These are phyloP conservation scores for Crotalaria pallida DNA, from an alignment of 306 rosid species.

Conservation along the genomic window DNA sequence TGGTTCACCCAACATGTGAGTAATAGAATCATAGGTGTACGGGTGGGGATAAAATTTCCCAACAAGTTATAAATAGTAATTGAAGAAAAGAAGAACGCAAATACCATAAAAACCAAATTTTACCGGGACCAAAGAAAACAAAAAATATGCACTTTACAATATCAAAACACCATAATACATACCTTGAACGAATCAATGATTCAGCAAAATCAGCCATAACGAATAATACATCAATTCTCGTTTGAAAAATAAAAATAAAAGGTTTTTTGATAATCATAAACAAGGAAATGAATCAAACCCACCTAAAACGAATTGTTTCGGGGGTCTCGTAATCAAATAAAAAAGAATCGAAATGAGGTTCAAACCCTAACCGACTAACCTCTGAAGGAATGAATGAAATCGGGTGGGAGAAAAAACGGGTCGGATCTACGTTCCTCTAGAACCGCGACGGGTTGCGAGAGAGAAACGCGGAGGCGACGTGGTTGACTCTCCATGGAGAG, in stretches of 20 bases:
- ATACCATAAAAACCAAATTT: too few species aligned
- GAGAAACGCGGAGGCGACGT: slow-evolving; percentile 31
- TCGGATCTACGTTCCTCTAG: slow-evolving; percentile 29
- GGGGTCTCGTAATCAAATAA: too few species aligned
- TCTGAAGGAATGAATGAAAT: slow-evolving; percentile 30
- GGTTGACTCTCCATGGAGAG: slow-evolving; percentile 25
- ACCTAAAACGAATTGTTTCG: not conserved
- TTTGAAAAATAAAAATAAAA: not conserved
- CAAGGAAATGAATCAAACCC: not conserved
- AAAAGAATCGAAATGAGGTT: not conserved
- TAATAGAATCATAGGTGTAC: too few species aligned
- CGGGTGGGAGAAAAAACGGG: slow-evolving; percentile 14
- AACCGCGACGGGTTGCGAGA: slow-evolving; percentile 22
- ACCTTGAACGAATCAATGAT: not conserved
- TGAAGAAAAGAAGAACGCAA: too few species aligned
- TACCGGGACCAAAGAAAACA: too few species aligned
- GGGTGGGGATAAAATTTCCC: too few species aligned
- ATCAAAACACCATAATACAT: too few species aligned
- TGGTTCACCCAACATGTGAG: too few species aligned
- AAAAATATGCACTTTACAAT: too few species aligned
- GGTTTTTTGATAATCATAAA: not conserved
- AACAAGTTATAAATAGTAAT: too few species aligned
- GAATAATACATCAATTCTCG: not conserved
- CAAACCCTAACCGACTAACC: slow-evolving; percentile 28
- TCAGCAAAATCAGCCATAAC: not conserved